Base-by-base conservation (phyloP, 177 flowering plant genomes). In the Telopea speciosissima region DNA sequence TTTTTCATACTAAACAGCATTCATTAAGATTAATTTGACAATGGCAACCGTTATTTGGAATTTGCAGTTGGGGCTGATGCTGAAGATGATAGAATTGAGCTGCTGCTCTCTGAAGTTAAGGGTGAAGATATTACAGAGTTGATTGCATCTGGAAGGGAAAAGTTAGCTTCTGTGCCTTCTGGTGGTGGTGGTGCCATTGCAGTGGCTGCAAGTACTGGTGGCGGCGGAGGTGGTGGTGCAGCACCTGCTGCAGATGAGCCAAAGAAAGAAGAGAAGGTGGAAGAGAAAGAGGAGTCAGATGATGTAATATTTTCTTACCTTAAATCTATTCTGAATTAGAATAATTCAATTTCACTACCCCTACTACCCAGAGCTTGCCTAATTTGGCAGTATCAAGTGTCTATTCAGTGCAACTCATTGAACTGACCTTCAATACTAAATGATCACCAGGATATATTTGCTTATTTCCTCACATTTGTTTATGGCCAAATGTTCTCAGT, bases 201-300 rank as follows among this genome's bases (percentile, higher is more conserved):
- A 49, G 14, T 49, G 14, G 54, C 54, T 49, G 54, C 54, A 49
- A 49, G 54, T 49, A 19, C 17, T 49, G 54, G 54, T 49, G 54
- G 54, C 8, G 54, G 54, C 17, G 54, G 54, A 0, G 54, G 54
- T 49, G 49, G 49, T 36, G 54, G n/a, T 65, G 68, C 68, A 16
- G 68, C 68, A 36, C 64, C 64, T 62, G n/a, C 68, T 65, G 70
- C 24, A 8, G 24, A 8, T 25, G 70, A 52, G 12, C 40, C 70
- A 8, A 58, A 52, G 70, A 58, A 68, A 23, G 68, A 65, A 23
- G 68, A 65, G 19, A 65, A 65, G 16, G 56, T 65, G 25, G 70
- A 52, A 54, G 62, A 68, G 63, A 68, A 68, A 52, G 70, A 68
- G 61, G 70, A 68, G 54, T 52, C 63, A 59, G 72, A 69, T 33